These are phyloP conservation scores for Cercospora brassicicola DNA, from an alignment of 2,329 filamentous ascomycete species.

Conservation along the genomic window DNA sequence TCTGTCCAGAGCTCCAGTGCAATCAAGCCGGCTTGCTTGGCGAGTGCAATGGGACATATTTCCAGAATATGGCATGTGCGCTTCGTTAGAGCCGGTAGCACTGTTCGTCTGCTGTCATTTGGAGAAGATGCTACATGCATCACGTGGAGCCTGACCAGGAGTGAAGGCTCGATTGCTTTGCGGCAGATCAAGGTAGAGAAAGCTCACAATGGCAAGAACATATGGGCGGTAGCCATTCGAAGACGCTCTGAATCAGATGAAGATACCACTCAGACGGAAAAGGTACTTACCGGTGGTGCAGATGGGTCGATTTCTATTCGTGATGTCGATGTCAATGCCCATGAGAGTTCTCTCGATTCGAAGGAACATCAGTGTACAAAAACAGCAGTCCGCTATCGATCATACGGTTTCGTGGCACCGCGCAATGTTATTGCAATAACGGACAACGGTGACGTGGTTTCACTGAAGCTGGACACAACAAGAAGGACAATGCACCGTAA, in stretches of 20 bases:
- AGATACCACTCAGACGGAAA: not conserved
- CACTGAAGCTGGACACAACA: not conserved
- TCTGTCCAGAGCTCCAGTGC: slow-evolving; percentile 37
- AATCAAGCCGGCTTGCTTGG: slow-evolving; percentile 53
- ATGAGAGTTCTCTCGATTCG: not conserved
- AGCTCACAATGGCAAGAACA: slow-evolving; percentile 81
- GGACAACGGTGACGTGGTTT: slow-evolving; percentile 4
- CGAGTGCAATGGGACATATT: slow-evolving; percentile 77
- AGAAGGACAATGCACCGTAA: not conserved
- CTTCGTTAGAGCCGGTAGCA: not conserved
- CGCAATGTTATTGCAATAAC: slow-evolving; percentile 8
- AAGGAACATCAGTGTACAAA: not conserved
- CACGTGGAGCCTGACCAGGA: slow-evolving; percentile 54
- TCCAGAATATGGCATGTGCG: slow-evolving; percentile 87
- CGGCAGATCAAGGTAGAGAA: slow-evolving; percentile 58
- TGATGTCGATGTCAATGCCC: not conserved
- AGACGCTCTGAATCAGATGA: not conserved
- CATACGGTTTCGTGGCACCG: slow-evolving; percentile 10
- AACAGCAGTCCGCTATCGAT: not conserved
- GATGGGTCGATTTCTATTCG: slow-evolving; percentile 63
- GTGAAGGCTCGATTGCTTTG: slow-evolving; percentile 40
- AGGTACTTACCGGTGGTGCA: slow-evolving; percentile 71
- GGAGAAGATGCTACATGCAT: slow-evolving; percentile 81
- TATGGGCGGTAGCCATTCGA: slow-evolving; percentile 68
- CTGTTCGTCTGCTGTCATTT: slow-evolving; percentile 67